Conservation (phyloP, 345 rosid species). For the Lumnitzera racemosa region DNA sequence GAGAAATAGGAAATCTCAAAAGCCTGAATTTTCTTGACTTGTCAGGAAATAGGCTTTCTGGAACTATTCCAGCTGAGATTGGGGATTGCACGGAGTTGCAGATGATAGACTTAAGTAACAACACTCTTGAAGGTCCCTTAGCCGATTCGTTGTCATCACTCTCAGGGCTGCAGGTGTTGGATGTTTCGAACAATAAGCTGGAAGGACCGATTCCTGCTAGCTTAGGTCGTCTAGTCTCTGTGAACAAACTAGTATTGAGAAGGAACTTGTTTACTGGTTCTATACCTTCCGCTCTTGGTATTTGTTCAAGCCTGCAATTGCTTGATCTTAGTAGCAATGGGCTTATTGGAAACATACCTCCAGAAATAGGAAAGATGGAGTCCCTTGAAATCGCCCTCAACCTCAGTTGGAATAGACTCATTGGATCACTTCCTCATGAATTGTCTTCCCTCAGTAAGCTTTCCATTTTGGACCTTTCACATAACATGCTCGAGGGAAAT, state of each 20-base stretch:
- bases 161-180: slow-evolving; percentile 67
- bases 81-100: slow-evolving; percentile 65
- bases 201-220: slow-evolving; percentile 60
- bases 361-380: slow-evolving; percentile 57
- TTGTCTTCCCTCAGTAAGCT: slow-evolving; percentile 75
- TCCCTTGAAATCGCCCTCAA: slow-evolving; percentile 87
- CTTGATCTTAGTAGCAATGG: slow-evolving; percentile 83
- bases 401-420: slow-evolving; percentile 70
- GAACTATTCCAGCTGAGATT: slow-evolving; percentile 62
- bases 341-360: slow-evolving; percentile 63
- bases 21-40: slow-evolving; percentile 70
- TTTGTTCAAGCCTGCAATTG: slow-evolving; percentile 73
- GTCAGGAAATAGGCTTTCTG: slow-evolving; percentile 61
- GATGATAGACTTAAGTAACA: slow-evolving; percentile 79
- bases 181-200: slow-evolving; percentile 57
- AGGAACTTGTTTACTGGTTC: slow-evolving; percentile 61
- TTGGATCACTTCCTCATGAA: slow-evolving; percentile 66
- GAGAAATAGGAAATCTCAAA: slow-evolving; percentile 55
- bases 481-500: slow-evolving; percentile 69
- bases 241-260: slow-evolving; percentile 60
- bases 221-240: slow-evolving; percentile 57
- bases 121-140: slow-evolving; percentile 57
- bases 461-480: slow-evolving; percentile 71
- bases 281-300: slow-evolving; percentile 63
- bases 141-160: slow-evolving; percentile 54